A percentile compares a stretch with the other conserved stretches of the same genome.
These are phyloP conservation scores for Aureobasidium uvarum DNA, from an alignment of 2,329 filamentous ascomycete species.

Conservation along the genomic window DNA sequence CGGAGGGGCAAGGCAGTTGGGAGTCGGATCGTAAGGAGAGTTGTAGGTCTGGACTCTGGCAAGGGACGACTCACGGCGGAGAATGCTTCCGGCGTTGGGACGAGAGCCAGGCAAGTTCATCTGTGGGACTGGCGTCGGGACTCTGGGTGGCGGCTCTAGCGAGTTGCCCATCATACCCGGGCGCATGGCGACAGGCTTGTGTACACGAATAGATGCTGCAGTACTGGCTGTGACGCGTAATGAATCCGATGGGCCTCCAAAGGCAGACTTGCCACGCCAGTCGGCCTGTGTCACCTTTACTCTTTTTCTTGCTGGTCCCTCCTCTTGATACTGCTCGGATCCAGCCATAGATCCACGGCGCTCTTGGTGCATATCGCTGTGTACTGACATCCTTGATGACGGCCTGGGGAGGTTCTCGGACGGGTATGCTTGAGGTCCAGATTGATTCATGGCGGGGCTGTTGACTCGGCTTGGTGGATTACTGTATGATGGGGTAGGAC, in stretches of 20 bases:
- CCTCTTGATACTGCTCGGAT: constrained; percentile 40
- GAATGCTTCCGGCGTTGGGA: constrained; percentile 19
- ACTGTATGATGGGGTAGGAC: constrained; percentile 10
- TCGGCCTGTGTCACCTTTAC: constrained; percentile 73
- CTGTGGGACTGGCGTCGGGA: constrained; percentile 70
- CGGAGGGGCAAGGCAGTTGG: constrained; percentile 13
- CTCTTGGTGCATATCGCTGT: constrained; percentile 33
- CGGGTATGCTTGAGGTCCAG: constrained; percentile 29
- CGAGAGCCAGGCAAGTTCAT: constrained; percentile 35
- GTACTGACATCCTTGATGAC: constrained; percentile 41
- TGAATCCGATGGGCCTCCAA: constrained; percentile 67
- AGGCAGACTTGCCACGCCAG: constrained; percentile 67
- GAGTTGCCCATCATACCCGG: constrained; percentile 53
- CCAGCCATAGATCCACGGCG: constrained; percentile 20
- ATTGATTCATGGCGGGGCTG: constrained; percentile 19
- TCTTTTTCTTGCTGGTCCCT: constrained; percentile 68
- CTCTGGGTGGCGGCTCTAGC: constrained; percentile 70
- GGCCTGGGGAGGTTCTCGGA: constrained; percentile 28
- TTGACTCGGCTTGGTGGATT: constrained; percentile 23
- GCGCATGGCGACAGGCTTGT: constrained; percentile 66
- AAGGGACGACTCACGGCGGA: constrained; percentile 30
- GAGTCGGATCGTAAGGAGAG: constrained; percentile 32
- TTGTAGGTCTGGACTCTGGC: constrained; percentile 28
- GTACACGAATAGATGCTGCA: constrained; percentile 78
- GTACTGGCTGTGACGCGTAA: constrained; percentile 88